phyloP scores from a whole-genome alignment of 2,329 filamentous ascomycete genomes.

The Cadophora luteo-olivacea region DNA sequence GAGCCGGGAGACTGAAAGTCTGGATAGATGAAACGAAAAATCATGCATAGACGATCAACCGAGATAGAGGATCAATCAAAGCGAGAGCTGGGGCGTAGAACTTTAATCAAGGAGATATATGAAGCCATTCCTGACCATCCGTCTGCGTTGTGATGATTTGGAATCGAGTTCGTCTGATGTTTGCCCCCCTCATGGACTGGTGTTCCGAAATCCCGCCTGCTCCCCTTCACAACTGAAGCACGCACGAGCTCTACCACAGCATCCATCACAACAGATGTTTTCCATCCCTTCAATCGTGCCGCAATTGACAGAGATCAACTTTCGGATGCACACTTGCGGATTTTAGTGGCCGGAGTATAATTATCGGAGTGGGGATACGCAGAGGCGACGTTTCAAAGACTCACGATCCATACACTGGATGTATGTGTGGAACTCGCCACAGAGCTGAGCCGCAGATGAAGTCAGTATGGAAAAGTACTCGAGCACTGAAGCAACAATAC shows the following conservation, averaged over 20 bases:
- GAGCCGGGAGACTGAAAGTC: constrained; percentile 1
- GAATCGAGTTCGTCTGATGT: constrained; percentile 11
- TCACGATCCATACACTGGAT: background rate
- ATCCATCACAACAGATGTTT: background rate
- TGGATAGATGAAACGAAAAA: constrained; percentile 16
- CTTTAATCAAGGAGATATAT: constrained; percentile 18
- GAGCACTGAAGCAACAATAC: background rate
- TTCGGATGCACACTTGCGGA: background rate
- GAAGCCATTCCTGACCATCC: constrained; percentile 4
- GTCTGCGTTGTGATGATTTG: background rate
- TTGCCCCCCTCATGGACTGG: background rate
- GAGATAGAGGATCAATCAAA: constrained; percentile 16
- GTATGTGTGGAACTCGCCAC: background rate
- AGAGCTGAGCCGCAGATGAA: background rate
- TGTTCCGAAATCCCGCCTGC: constrained; percentile 3
- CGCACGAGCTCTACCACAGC: background rate
- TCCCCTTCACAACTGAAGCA: background rate
- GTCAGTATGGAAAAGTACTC: background rate
- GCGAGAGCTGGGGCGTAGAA: background rate
- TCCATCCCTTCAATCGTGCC: background rate
- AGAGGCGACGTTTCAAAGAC: background rate
- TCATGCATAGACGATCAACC: constrained; percentile 15
- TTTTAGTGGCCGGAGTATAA: background rate
- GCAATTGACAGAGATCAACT: background rate
- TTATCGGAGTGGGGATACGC: background rate